Base-by-base conservation (phyloP, 1,139 yeast genomes). In the Saccharomyces hybrid region DNA sequence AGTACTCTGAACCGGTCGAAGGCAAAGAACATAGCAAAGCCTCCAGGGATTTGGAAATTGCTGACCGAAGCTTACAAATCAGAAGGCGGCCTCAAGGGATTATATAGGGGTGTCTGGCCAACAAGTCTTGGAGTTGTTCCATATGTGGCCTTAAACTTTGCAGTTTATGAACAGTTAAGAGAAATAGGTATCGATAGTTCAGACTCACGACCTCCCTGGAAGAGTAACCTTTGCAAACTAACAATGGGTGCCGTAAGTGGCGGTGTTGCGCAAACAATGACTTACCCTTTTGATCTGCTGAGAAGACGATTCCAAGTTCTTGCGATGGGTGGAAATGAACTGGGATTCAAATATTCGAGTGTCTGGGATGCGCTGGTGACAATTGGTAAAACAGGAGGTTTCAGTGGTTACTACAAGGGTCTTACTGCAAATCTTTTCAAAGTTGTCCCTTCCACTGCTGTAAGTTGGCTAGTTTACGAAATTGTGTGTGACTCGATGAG, bases 51-150 rank as follows among this genome's bases (percentile, higher is more conserved):
- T 63, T 69, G 79, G 71, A 73, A 76, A 28, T 78, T 90, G 2
- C 71, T 87, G 54, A 64, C 64, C 46, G 75, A 78, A 27, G 89
- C 90, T 21, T 87, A 85, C 70, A 64, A 65, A 12, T 78, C 78
- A 16, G 99, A 93, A 71, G 98, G 99, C 29, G 97, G 97, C 0
- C 34, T 88, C 5, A 59, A 70, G 4, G 96, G 93, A 0, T 75
- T 91, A 19, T 93, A 88, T 67, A 77, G 93, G 54, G 99, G 99
- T 3, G 75, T 91, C 8, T 75, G 85, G 57, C 97, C 98, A 5
- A 91, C 99, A 0, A 82, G 91, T 2, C 72, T 88, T 60, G 98
- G 98, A 1, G 97, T 93, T 12, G 97, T 97, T 0, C 98, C 99
- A 0, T 93, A 91, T 65, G 97, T 89, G 48, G 97, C 97, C 2